Conservation (phyloP, 176 grass and related monocot genomes). For the Aegilops longissima region DNA sequence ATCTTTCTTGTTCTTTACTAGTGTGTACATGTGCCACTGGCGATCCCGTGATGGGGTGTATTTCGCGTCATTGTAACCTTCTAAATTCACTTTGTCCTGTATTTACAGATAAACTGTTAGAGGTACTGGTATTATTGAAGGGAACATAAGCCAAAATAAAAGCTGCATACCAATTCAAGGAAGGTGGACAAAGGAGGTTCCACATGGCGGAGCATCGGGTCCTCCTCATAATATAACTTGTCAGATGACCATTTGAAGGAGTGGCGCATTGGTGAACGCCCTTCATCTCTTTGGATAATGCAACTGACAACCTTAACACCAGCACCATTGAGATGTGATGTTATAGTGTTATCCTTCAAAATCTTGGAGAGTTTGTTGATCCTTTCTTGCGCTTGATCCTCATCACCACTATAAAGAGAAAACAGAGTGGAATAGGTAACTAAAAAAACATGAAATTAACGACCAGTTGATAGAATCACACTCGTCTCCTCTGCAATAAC, state of each 20-base stretch:
- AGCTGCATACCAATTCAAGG: conserved; percentile 80
- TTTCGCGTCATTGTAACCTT: conserved; percentile 83
- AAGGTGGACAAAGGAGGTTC: conserved; percentile 95
- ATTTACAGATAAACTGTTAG: conserved; percentile 30
- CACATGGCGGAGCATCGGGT: conserved; percentile 90
- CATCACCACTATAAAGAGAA: conserved; percentile 79
- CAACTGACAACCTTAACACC: conserved; percentile 80
- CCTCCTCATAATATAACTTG: conserved; percentile 91
- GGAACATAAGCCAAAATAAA: conserved; percentile 8
- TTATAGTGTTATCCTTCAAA: conserved; percentile 83
- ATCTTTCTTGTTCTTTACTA: conserved; percentile 61
- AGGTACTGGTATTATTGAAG: conserved; percentile 12
- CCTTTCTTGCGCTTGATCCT: conserved; percentile 98
- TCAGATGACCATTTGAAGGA: conserved; percentile 89
- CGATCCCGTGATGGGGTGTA: conserved; percentile 95
- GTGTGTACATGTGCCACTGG: conserved; percentile 97
- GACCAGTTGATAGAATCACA: conserved; percentile 5
- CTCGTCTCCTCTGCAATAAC: conserved; percentile 14
- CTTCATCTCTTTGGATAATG: conserved; percentile 99
- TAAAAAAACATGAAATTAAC: conserved; percentile 24
- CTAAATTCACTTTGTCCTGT: conserved; percentile 83
- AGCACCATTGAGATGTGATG: conserved; percentile 69
- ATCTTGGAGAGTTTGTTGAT: conserved; percentile 91
- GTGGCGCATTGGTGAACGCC: conserved; percentile 92
- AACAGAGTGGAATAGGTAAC: conserved; percentile 21